Conservation (phyloP, 1,284 basidiomycete species). For the Sporisorium scitamineum region DNA sequence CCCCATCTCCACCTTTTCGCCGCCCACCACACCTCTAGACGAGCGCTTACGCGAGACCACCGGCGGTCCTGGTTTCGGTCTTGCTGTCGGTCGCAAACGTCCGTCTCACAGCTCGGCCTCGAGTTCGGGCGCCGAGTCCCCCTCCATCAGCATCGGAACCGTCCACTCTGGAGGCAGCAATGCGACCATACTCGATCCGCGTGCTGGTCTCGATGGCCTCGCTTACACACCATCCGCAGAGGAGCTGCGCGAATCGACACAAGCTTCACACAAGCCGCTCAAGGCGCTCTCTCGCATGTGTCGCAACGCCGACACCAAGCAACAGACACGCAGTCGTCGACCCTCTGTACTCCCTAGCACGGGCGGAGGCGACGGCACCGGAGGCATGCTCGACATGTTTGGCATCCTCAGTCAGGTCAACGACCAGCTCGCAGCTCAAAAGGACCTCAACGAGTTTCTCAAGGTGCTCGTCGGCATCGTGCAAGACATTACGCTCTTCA, state of each 20-base stretch:
- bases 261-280: constrained; percentile 79
- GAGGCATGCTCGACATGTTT: constrained; percentile 63
- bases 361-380: constrained; percentile 34
- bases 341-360: constrained; percentile 32
- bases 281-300: constrained; percentile 77
- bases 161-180: constrained; percentile 44
- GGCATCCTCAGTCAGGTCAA: constrained; percentile 83
- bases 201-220: constrained; percentile 50
- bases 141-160: constrained; percentile 42
- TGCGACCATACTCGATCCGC: constrained; percentile 23
- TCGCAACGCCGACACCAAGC: constrained; percentile 39
- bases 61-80: constrained; percentile 46
- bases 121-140: constrained; percentile 19
- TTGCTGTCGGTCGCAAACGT: constrained; percentile 16
- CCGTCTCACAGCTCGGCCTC: neutral
- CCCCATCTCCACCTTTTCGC: constrained; percentile 72
- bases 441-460: constrained; percentile 79
- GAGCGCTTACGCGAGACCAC: constrained; percentile 44
- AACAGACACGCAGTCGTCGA: constrained; percentile 28
- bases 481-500: constrained; percentile 75
- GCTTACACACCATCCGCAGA: constrained; percentile 54
- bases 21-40: constrained; percentile 35
- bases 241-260: constrained; percentile 81
- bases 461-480: constrained; percentile 83
- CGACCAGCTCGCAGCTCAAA: constrained; percentile 81